phyloP scores from a whole-genome alignment of 2,329 filamentous ascomycete species.

The Talaromyces sp. region DNA sequence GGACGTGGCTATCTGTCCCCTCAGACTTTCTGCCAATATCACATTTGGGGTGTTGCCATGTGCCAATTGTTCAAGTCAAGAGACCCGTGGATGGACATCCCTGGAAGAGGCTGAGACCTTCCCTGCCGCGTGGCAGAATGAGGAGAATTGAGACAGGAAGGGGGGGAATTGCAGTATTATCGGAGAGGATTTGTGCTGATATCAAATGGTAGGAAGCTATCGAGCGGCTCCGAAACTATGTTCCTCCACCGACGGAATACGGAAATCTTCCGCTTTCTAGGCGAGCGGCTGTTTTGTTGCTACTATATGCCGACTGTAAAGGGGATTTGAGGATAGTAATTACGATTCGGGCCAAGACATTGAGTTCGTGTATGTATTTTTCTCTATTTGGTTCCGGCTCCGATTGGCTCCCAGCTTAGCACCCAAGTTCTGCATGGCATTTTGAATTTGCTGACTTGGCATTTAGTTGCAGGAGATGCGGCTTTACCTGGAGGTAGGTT shows the following conservation, averaged over 20 bases:
- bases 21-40: background rate
- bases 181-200: too few relatives aligned
- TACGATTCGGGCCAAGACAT: conserved; percentile 62
- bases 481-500: conserved; percentile 80
- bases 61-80: background rate
- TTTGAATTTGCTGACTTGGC: conserved; percentile 17
- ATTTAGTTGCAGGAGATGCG: conserved; percentile 72
- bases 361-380: conserved; percentile 56
- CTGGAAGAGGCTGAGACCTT: conserved; percentile 17
- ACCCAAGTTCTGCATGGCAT: conserved; percentile 21
- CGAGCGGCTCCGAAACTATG: conserved; percentile 58
- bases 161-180: too few relatives aligned
- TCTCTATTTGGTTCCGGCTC: background rate
- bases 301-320: conserved; percentile 80
- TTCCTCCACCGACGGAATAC: conserved; percentile 61
- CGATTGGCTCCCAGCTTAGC: background rate
- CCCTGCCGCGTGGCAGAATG: conserved; percentile 10
- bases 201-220: conserved; percentile 50
- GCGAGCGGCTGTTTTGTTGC: conserved; percentile 82
- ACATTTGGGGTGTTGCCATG: too few relatives aligned
- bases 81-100: conserved; percentile 27
- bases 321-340: conserved; percentile 74
- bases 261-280: conserved; percentile 60
- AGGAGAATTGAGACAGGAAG: too few relatives aligned
- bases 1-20: too few relatives aligned